Evolutionary conservation across 306 rosid species (phyloP).

Genomic region (Pterocarpus santalinus): DNA sequence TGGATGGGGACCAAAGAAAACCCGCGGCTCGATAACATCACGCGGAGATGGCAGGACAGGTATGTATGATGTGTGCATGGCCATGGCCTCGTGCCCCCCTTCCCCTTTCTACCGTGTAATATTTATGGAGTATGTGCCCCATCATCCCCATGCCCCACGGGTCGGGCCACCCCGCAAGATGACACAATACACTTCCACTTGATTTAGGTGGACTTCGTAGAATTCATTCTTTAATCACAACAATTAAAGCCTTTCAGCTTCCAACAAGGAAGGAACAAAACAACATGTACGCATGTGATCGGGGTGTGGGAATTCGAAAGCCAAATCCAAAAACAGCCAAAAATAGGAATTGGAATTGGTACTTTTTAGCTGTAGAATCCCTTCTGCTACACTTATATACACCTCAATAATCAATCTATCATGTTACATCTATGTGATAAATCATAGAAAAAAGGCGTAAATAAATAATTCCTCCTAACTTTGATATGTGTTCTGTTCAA

Average conservation of each 20-base stretch:
- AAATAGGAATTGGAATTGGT: neutral
- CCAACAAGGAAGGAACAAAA: slow-evolving; percentile 47
- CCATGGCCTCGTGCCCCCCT: slow-evolving; percentile 41
- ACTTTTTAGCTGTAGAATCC: slow-evolving; percentile 29
- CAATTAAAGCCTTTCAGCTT: slow-evolving; percentile 27
- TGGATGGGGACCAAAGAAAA: slow-evolving; percentile 50
- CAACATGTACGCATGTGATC: slow-evolving; percentile 60
- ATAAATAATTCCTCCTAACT: neutral
- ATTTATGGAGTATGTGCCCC: slow-evolving; percentile 3
- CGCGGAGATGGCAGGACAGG: slow-evolving; percentile 45
- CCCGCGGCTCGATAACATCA: slow-evolving; percentile 47
- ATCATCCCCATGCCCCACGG: slow-evolving; percentile 12
- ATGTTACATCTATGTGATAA: neutral
- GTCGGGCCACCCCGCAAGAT: slow-evolving; percentile 25
- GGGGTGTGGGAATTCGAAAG: slow-evolving; percentile 13
- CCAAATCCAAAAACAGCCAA: slow-evolving; percentile 44
- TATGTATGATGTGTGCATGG: slow-evolving; percentile 53
- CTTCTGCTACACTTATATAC: neutral
- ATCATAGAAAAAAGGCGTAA: neutral
- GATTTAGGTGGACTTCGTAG: neutral
- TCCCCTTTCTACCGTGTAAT: neutral
- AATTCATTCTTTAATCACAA: neutral
- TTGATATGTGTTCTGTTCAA: neutral
- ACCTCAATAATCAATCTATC: slow-evolving; percentile 24
- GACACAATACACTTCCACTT: neutral